Conservation (phyloP, 306 rosid species). For the Abrus precatorius region DNA sequence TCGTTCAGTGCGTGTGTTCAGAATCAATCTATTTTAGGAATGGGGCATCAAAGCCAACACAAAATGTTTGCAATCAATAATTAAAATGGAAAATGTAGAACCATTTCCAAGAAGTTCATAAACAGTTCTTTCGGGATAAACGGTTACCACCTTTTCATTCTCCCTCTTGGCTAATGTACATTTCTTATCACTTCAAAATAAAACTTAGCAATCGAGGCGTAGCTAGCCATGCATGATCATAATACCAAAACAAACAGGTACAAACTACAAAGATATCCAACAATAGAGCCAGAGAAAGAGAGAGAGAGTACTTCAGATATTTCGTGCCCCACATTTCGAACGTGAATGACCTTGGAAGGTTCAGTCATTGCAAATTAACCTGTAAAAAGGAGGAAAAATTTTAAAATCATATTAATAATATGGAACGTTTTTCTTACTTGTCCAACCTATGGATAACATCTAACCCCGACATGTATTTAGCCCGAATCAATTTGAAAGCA, state of each 20-base stretch:
- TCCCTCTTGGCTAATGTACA: not conserved
- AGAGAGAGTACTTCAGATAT: conserved; percentile 73
- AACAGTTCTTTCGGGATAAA: not conserved
- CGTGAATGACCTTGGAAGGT: conserved; percentile 92
- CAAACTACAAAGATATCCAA: conserved; percentile 9
- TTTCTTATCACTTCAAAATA: not conserved
- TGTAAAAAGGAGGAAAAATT: conserved; percentile 39
- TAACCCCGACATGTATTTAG: not conserved
- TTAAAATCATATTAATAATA: conserved; percentile 4
- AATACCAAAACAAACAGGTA: conserved; percentile 2
- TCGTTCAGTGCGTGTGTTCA: not conserved
- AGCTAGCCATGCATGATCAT: conserved; percentile 6
- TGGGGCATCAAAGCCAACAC: not conserved
- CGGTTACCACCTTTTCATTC: not conserved
- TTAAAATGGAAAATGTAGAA: not conserved
- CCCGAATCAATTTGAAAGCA: conserved; percentile 20
- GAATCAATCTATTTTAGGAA: conserved; percentile 22
- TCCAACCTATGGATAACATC: conserved; percentile 16
- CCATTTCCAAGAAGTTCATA: not conserved
- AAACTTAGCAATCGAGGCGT: not conserved
- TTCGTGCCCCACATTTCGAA: conserved; percentile 93
- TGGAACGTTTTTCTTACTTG: conserved; percentile 10
- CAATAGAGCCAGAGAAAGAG: conserved; percentile 4
- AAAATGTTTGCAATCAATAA: not conserved
- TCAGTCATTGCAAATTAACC: conserved; percentile 73